Evolutionary conservation across 305 asterid species (phyloP).

Genomic region (Fraxinus nigra): DNA sequence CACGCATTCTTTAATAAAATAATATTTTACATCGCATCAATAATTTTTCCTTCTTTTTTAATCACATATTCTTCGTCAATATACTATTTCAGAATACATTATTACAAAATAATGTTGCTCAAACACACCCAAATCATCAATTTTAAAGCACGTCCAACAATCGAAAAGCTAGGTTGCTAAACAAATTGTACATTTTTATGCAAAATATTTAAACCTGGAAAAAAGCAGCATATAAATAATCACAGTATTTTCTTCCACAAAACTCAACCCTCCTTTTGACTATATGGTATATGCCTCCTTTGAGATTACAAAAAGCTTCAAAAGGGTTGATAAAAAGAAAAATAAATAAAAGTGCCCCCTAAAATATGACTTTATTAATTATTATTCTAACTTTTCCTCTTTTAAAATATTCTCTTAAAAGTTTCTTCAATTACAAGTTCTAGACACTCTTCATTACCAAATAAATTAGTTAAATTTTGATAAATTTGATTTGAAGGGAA

Average conservation of each 20-base stretch:
- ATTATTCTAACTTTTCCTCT: slow-evolving; percentile 22
- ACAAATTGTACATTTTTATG: too few relatives aligned
- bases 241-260: neutral
- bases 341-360: slow-evolving; percentile 19
- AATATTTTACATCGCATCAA: too few relatives aligned
- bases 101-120: too few relatives aligned
- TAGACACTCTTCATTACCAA: slow-evolving; percentile 9
- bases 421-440: slow-evolving; percentile 23
- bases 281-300: slow-evolving; percentile 19
- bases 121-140: too few relatives aligned
- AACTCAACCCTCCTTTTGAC: slow-evolving; percentile 20
- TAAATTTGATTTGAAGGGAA: too few relatives aligned
- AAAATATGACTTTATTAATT: slow-evolving; percentile 26
- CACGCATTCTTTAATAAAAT: too few relatives aligned
- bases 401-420: neutral
- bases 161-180: too few relatives aligned
- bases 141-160: too few relatives aligned
- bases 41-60: too few relatives aligned
- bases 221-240: neutral
- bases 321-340: neutral
- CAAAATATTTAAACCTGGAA: neutral
- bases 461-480: too few relatives aligned
- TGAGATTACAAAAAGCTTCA: neutral
- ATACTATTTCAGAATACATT: too few relatives aligned
- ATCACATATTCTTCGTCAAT: too few relatives aligned